A percentile compares a stretch with the other conserved stretches of the same genome.
Evolutionary conservation across 148 eudicot species (phyloP).

Genomic region (Rhododendron vialii): DNA sequence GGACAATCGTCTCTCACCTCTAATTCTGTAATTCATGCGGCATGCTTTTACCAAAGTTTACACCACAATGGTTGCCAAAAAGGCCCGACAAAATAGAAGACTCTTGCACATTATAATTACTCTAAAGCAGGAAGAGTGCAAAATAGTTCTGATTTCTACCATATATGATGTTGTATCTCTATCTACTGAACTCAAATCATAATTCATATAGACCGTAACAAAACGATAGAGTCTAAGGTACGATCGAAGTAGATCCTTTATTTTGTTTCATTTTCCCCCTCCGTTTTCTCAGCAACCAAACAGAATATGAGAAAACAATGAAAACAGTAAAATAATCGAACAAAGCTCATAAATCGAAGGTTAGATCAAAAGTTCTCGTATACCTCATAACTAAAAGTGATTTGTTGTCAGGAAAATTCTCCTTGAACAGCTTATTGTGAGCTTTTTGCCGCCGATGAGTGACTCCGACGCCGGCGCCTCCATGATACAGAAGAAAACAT

Average conservation of each 20-base stretch:
- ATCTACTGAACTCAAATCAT: background rate
- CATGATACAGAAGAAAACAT: no score
- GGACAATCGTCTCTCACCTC: no score
- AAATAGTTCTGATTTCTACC: background rate
- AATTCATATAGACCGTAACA: background rate
- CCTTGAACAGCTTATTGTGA: conserved; percentile 15
- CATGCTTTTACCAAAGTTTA: no score
- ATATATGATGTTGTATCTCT: background rate
- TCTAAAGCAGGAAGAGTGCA: no score
- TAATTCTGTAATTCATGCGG: no score
- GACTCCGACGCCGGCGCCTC: no score
- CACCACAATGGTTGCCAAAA: no score
- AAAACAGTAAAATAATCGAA: background rate
- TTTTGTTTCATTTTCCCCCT: background rate
- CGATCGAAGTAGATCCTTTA: background rate
- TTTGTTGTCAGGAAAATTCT: conserved; percentile 37
- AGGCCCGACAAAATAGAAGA: no score
- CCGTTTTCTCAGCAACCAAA: background rate
- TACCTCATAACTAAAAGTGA: conserved; percentile 21
- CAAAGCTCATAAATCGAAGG: background rate
- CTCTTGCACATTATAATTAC: no score
- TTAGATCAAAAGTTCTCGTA: background rate
- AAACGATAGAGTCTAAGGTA: background rate
- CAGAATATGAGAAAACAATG: background rate
- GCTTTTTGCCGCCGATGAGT: no score